Evolutionary conservation across 257 asterid genomes (phyloP).

Genomic region (Solanum bulbocastanum): DNA sequence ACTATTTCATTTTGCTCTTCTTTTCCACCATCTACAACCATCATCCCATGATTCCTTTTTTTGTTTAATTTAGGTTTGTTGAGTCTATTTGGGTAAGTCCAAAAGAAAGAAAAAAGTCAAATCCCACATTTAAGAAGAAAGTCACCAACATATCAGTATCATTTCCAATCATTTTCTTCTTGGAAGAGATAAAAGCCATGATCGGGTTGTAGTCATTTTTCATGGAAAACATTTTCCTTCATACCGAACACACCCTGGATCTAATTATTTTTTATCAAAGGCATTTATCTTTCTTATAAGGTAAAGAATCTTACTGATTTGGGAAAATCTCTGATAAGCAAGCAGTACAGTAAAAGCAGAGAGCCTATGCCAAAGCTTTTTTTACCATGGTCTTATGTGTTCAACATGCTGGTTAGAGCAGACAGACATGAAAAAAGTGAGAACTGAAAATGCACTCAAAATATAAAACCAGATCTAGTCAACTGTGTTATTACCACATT

Average conservation of each 20-base stretch:
- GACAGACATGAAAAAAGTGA: not conserved
- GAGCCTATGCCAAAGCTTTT: not conserved
- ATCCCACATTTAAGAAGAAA: not conserved
- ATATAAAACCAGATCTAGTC: not conserved
- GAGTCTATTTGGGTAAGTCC: not conserved
- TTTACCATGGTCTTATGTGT: not conserved
- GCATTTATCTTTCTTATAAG: not conserved
- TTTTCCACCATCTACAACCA: not conserved
- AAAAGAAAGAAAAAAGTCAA: not conserved
- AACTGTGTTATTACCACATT: not conserved
- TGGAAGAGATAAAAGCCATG: not conserved
- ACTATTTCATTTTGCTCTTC: not conserved
- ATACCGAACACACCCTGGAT: not conserved
- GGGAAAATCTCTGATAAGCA: not conserved
- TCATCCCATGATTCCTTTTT: not conserved
- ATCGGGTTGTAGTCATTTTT: not conserved
- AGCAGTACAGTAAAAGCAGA: not conserved
- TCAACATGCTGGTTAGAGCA: not conserved
- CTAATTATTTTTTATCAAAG: not conserved
- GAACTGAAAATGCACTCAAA: not conserved
- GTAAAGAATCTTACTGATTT: not conserved
- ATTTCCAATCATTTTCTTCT: not conserved
- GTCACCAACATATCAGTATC: not conserved
- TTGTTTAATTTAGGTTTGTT: not conserved
- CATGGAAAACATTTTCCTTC: not conserved